A percentile compares a stretch with the other conserved stretches of the same genome.
Evolutionary conservation across 176 grass and related monocot species (phyloP).

Genomic region (Pontederia paniculata): DNA sequence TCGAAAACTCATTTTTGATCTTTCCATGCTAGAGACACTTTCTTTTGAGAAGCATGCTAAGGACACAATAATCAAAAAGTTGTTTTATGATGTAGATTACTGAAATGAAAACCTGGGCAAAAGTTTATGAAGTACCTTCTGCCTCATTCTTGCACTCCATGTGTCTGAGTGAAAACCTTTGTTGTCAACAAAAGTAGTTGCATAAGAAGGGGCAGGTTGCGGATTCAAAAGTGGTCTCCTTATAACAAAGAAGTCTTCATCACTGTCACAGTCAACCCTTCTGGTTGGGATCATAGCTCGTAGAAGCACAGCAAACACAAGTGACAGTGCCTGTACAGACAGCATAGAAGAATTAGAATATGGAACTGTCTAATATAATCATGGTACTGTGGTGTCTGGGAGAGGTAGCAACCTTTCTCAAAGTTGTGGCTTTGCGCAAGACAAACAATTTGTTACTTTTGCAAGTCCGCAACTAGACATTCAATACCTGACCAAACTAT

Average conservation of each 20-base stretch:
- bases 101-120: background rate
- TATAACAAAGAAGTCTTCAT: conserved; percentile 89
- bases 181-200: conserved; percentile 27
- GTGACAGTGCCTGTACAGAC: conserved; percentile 45
- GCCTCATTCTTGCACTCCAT: conserved; percentile 74
- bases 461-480: too few species aligned
- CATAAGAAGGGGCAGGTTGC: conserved; percentile 41
- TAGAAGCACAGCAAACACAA: conserved; percentile 61
- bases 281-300: conserved; percentile 33
- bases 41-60: background rate
- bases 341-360: background rate
- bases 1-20: too few species aligned
- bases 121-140: conserved; percentile 42
- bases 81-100: background rate
- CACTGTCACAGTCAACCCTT: conserved; percentile 50
- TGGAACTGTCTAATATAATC: too few species aligned
- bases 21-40: too few species aligned
- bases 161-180: conserved; percentile 42
- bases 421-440: too few species aligned
- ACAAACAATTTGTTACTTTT: too few species aligned
- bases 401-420: too few species aligned
- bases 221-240: conserved; percentile 63
- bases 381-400: too few species aligned
- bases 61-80: background rate
- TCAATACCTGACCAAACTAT: too few species aligned